A percentile compares a stretch with the other conserved stretches of the same genome.
Evolutionary conservation across 352 stramenopile species (phyloP).

Genomic region (Globisporangium okanoganense): DNA sequence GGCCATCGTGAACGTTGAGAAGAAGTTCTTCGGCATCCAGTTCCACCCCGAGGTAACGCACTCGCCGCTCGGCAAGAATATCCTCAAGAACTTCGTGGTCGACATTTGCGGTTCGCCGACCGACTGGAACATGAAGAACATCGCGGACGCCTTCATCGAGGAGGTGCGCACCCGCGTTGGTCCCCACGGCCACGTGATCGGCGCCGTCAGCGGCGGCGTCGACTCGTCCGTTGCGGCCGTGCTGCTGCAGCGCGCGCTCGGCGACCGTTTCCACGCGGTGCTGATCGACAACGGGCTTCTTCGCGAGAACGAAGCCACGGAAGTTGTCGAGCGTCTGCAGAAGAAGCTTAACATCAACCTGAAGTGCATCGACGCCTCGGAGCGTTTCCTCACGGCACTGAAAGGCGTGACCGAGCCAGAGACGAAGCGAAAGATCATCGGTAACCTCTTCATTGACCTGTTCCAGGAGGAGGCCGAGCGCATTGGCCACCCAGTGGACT

Average conservation of each 20-base stretch:
- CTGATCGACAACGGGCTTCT: constrained; percentile 99
- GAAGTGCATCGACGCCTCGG: constrained; percentile 94
- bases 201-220: constrained; percentile 97
- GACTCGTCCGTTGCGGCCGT: constrained; percentile 98
- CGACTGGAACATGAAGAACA: constrained; percentile 98
- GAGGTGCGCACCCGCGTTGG: constrained; percentile 92
- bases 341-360: constrained; percentile 96
- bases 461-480: constrained; percentile 92
- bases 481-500: constrained; percentile 88
- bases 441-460: constrained; percentile 98
- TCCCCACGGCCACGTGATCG: constrained; percentile 95
- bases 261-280: constrained; percentile 98
- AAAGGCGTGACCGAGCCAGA: constrained; percentile 96
- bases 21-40: constrained; percentile 97
- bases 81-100: constrained; percentile 98
- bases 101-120: constrained; percentile 92
- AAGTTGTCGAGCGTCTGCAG: constrained; percentile 89
- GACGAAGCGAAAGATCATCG: constrained; percentile 99
- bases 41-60: constrained; percentile 98
- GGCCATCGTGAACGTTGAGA: constrained; percentile 93
- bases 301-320: constrained; percentile 92
- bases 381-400: constrained; percentile 94
- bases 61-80: constrained; percentile 92
- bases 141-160: constrained; percentile 88
- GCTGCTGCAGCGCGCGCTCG: constrained; percentile 96